A percentile compares a stretch with the other conserved stretches of the same genome.
Conservation (phyloP, 257 asterid species). For the Pogostemon cablin region DNA sequence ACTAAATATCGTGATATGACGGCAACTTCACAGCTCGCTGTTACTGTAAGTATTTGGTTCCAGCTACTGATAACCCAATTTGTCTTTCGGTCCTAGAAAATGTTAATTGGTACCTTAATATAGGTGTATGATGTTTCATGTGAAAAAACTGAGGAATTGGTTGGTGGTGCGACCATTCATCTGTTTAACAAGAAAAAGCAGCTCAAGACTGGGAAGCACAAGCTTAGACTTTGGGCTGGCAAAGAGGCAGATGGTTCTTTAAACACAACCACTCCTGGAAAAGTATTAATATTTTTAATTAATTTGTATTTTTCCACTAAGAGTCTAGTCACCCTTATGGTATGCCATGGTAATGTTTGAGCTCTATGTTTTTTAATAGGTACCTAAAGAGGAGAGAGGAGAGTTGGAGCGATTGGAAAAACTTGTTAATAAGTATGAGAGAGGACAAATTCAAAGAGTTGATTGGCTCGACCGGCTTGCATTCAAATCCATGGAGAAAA, state of each 20-base stretch:
- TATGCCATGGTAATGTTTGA: constrained; percentile 15
- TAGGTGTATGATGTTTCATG: constrained; percentile 92
- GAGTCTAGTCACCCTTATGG: constrained; percentile 2
- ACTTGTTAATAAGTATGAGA: constrained; percentile 89
- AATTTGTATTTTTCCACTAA: not conserved
- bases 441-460: constrained; percentile 96
- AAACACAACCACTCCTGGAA: constrained; percentile 85
- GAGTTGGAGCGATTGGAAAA: constrained; percentile 96
- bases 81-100: not conserved
- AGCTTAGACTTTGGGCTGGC: constrained; percentile 89
- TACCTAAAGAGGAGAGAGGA: constrained; percentile 96
- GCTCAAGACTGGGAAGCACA: constrained; percentile 93
- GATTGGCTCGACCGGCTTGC: constrained; percentile 99
- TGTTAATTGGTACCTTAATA: constrained; percentile 22
- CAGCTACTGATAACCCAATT: not conserved
- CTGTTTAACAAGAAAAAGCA: constrained; percentile 88
- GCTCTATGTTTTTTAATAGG: constrained; percentile 50
- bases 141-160: constrained; percentile 66
- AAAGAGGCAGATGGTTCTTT: constrained; percentile 95
- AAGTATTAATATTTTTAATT: constrained; percentile 45
- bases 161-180: constrained; percentile 97
- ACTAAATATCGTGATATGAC: constrained; percentile 94
- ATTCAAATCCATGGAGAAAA: constrained; percentile 90
- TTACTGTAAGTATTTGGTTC: constrained; percentile 60
- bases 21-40: constrained; percentile 81